A percentile compares a stretch with the other conserved stretches of the same genome.
Evolutionary conservation across 805 yeast species (phyloP).

Genomic region (Candida mattraensis): DNA sequence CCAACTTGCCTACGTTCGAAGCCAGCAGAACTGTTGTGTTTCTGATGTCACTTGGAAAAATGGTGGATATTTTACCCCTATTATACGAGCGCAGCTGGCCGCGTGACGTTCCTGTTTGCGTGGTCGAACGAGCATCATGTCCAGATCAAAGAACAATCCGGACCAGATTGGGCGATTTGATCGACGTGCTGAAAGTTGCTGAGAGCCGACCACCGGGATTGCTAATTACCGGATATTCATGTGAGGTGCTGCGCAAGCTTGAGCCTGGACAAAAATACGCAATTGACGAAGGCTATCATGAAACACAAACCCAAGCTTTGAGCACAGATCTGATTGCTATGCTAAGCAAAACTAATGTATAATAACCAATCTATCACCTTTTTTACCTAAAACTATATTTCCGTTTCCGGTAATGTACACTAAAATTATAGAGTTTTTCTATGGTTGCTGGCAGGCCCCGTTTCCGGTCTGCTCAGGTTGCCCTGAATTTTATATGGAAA

Average conservation of each 20-base stretch:
- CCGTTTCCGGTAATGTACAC: too few relatives aligned
- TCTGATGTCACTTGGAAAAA: constrained; percentile 85
- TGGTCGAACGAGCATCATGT: constrained; percentile 89
- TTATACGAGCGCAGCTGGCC: constrained; percentile 62
- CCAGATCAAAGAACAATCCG: constrained; percentile 87
- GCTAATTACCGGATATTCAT: constrained; percentile 77
- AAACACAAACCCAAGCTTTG: constrained; percentile 3
- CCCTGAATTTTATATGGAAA: too few relatives aligned
- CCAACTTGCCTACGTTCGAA: constrained; percentile 73
- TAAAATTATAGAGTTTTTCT: too few relatives aligned
- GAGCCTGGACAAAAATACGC: constrained; percentile 21
- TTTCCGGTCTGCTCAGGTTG: too few relatives aligned
- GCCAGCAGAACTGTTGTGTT: constrained; percentile 78
- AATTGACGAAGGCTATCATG: constrained; percentile 27
- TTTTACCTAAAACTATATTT: too few relatives aligned
- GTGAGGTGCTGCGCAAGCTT: constrained; percentile 37
- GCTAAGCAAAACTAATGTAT: constrained; percentile 3
- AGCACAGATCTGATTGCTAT: constrained; percentile 4
- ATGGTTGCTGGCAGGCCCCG: too few relatives aligned
- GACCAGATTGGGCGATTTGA: constrained; percentile 65
- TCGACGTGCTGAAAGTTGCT: constrained; percentile 67
- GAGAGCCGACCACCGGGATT: constrained; percentile 95
- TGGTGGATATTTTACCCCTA: constrained; percentile 51
- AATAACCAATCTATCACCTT: too few relatives aligned
- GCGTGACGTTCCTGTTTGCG: constrained; percentile 69